These are phyloP conservation scores for Ustilago xerochloae DNA, from an alignment of 1,284 basidiomycete genomes.

Conservation along the genomic window DNA sequence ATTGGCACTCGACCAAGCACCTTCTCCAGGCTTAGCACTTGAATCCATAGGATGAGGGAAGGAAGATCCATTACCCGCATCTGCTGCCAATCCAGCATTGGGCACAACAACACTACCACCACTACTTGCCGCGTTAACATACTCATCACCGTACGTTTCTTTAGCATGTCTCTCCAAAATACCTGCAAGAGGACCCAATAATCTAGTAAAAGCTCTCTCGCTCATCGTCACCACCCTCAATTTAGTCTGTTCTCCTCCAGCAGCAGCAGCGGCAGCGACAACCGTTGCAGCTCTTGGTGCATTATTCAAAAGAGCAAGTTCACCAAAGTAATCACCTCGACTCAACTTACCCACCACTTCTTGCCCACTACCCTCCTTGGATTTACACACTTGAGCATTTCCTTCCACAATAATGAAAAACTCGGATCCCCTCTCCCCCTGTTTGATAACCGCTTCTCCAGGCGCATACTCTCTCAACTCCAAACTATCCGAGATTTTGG, in stretches of 20 bases:
- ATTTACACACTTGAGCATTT: slow-evolving; percentile 86
- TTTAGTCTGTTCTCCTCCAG: slow-evolving; percentile 67
- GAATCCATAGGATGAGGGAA: slow-evolving; percentile 44
- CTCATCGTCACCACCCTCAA: slow-evolving; percentile 84
- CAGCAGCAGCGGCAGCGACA: slow-evolving; percentile 72
- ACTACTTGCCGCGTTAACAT: not conserved
- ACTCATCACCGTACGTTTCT: slow-evolving; percentile 60
- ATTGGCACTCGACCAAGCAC: slow-evolving; percentile 39
- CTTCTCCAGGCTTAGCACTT: slow-evolving; percentile 41
- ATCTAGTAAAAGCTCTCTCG: slow-evolving; percentile 90
- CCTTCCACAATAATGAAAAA: slow-evolving; percentile 98
- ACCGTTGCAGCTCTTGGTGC: slow-evolving; percentile 93
- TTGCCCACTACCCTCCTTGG: slow-evolving; percentile 71
- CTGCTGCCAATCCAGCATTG: slow-evolving; percentile 5
- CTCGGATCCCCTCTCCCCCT: slow-evolving; percentile 94
- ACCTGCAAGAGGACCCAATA: slow-evolving; percentile 88
- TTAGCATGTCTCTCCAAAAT: slow-evolving; percentile 85
- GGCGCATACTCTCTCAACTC: slow-evolving; percentile 83
- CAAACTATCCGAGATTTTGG: slow-evolving; percentile 96
- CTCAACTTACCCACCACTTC: slow-evolving; percentile 77
- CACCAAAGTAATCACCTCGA: slow-evolving; percentile 98
- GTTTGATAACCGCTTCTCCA: slow-evolving; percentile 85
- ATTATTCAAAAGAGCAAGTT: slow-evolving; percentile 83
- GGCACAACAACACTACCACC: not conserved
- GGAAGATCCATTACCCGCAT: not conserved